Conservation (phyloP, 2,329 filamentous ascomycete genomes). For the Colletotrichum lentis region DNA sequence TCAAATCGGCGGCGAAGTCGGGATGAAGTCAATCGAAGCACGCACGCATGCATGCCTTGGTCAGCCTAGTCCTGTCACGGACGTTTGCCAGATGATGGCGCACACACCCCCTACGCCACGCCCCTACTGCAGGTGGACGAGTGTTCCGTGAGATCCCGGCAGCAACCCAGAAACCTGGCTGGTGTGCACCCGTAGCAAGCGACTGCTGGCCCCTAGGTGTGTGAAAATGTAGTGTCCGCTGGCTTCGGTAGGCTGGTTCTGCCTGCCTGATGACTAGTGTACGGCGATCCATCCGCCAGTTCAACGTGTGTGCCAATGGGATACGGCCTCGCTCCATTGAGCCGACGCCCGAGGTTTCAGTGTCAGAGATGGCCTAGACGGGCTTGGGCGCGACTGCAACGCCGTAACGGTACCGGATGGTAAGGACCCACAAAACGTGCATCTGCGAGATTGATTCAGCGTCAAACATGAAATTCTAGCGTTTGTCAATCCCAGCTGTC, state of each 20-base stretch:
- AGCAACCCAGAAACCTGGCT: constrained; percentile 34
- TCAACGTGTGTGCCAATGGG: constrained; percentile 10
- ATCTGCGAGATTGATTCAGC: constrained; percentile 36
- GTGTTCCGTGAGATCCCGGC: constrained; percentile 36
- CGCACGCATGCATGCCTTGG: constrained; percentile 29
- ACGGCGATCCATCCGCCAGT: neutral
- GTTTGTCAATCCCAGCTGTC: constrained; percentile 28
- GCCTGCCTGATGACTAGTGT: neutral
- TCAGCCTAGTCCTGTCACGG: constrained; percentile 18
- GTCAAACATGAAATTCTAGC: constrained; percentile 33
- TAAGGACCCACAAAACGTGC: constrained; percentile 27
- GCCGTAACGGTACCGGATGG: constrained; percentile 12
- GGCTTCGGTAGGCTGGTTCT: neutral
- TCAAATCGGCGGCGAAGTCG: constrained; percentile 18
- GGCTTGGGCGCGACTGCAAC: constrained; percentile 15
- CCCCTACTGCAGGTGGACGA: constrained; percentile 34
- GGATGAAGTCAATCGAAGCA: constrained; percentile 38
- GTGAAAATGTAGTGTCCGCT: neutral
- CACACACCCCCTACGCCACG: constrained; percentile 4
- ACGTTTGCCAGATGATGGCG: constrained; percentile 24
- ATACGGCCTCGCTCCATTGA: constrained; percentile 15
- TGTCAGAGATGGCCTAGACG: constrained; percentile 30
- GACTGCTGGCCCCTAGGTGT: neutral
- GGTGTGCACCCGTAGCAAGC: constrained; percentile 16
- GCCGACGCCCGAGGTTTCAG: constrained; percentile 35